These are phyloP conservation scores for Debaryomyces maramus DNA, from an alignment of 805 yeast species.

Conservation along the genomic window DNA sequence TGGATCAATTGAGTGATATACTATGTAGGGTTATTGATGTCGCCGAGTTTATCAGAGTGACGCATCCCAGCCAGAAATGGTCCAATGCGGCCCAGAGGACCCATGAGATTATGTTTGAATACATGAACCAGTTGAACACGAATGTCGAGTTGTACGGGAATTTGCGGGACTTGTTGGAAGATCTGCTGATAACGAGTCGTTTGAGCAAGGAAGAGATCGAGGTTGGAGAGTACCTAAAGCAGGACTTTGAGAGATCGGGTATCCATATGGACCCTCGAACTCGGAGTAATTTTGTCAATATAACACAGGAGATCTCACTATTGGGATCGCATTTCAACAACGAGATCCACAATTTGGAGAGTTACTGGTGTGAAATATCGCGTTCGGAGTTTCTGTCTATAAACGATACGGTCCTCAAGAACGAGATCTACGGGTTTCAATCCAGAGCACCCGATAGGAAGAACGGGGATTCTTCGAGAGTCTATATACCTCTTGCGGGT, in stretches of 20 bases:
- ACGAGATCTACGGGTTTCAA: slow-evolving; percentile 28
- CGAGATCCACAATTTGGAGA: slow-evolving; percentile 38
- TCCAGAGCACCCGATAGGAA: slow-evolving; percentile 18
- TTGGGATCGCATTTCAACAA: slow-evolving; percentile 76
- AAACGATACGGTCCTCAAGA: slow-evolving; percentile 18
- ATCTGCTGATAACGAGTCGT: slow-evolving; percentile 24
- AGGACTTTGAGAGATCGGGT: slow-evolving; percentile 90
- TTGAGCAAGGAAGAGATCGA: slow-evolving; percentile 74
- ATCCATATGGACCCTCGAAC: slow-evolving; percentile 70
- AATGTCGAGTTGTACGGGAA: slow-evolving; percentile 67
- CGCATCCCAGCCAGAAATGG: slow-evolving; percentile 75
- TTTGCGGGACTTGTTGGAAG: slow-evolving; percentile 55
- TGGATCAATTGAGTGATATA: slow-evolving; percentile 85
- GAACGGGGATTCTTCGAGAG: slow-evolving; percentile 3
- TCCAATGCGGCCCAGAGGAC: slow-evolving; percentile 80
- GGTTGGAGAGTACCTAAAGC: slow-evolving; percentile 76
- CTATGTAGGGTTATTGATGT: slow-evolving; percentile 91
- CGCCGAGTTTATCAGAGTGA: slow-evolving; percentile 86
- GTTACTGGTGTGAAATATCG: slow-evolving; percentile 38
- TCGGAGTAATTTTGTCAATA: slow-evolving; percentile 66
- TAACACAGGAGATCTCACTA: slow-evolving; percentile 78
- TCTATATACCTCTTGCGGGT: slow-evolving; percentile 48
- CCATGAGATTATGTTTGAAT: slow-evolving; percentile 86
- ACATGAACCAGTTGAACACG: slow-evolving; percentile 90
- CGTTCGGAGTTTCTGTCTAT: slow-evolving; percentile 30